These are phyloP conservation scores for Ceratobasidium sp. DNA, from an alignment of 1,284 basidiomycete species.

Conservation along the genomic window DNA sequence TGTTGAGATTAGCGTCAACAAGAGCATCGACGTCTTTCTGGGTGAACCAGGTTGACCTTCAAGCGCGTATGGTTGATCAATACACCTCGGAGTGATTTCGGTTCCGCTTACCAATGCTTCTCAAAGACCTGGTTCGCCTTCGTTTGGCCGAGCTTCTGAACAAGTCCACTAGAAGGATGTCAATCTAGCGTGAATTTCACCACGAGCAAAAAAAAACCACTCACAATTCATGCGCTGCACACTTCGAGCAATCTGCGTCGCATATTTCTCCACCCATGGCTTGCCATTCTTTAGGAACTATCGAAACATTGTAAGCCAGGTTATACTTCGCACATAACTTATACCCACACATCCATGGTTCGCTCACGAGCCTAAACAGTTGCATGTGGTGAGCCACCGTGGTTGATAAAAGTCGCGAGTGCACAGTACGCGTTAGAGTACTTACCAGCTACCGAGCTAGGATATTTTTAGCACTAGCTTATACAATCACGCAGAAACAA, in stretches of 20 bases:
- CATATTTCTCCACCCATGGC: constrained; percentile 68
- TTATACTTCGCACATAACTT: constrained; percentile 42
- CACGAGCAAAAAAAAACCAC: constrained; percentile 30
- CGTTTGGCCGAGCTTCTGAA: constrained; percentile 61
- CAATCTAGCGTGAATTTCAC: no score
- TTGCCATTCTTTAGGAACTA: constrained; percentile 62
- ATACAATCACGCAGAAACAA: background rate
- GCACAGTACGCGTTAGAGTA: constrained; percentile 53
- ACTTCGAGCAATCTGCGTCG: constrained; percentile 56
- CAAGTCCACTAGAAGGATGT: background rate
- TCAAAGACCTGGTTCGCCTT: constrained; percentile 65
- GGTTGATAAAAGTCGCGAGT: background rate
- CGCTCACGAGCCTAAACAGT: constrained; percentile 59
- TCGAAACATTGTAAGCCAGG: background rate
- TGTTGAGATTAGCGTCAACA: constrained; percentile 65
- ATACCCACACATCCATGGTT: constrained; percentile 67
- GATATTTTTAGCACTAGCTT: background rate
- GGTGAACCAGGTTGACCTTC: constrained; percentile 66
- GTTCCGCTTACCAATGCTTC: constrained; percentile 62
- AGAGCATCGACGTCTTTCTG: constrained; percentile 64
- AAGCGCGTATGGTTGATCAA: background rate
- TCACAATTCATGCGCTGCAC: constrained; percentile 67
- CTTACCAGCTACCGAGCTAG: constrained; percentile 44
- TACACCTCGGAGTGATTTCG: background rate
- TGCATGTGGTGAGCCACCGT: background rate